Evolutionary conservation across 2,329 filamentous ascomycete genomes (phyloP), one percentile per base, ranked within the genome.

Genomic region (Fusarium pseudocircinatum): DNA sequence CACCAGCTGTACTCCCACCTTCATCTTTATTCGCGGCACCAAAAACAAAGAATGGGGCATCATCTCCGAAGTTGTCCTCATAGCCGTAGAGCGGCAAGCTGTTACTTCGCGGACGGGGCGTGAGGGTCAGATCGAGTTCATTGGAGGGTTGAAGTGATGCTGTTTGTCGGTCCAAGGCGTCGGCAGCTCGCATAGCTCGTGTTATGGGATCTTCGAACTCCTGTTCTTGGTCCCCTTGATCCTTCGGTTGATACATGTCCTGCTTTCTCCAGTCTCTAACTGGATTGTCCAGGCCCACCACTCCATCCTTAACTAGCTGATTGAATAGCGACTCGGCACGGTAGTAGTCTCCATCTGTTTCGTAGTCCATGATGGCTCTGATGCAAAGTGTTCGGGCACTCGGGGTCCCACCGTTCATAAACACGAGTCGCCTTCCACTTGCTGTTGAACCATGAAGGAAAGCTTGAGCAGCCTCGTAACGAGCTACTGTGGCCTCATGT

Each of bases 341-440:
- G n/a, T 75, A 71, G 20, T 85, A 73, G 72, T 89, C 83, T 4
- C 87, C 88, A 43, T 83, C 76, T 2, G 87, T 88, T 61, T 87
- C 80, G 65, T 88, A 82, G 58, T 87, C 80, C 78, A 86, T 86
- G 57, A 92, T 90, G 36, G 83, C 82, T 40, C 82, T 81, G 62
- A 92, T 85, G 74, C 89, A 92, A 30, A 86, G 81, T 11, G 85
- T 80, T 60, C 87, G 86, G 3, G 89, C 89, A 62, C 85, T 83
- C 15, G 87, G 83, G 7, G 87, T 88, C 15, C 90, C 89, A 7
- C 90, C 90, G 59, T 90, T 86, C 79, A 90, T 82, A 72, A 92
- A 90, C 13, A 90, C 89, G 9, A 92, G 78, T 63, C 86, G 85
- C 72, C 87, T 89, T 65, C 85, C 84, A 58, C 80, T 79, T 15